Evolutionary conservation across 495 filamentous ascomycete genomes (phyloP).

Genomic region (Halenospora varia): DNA sequence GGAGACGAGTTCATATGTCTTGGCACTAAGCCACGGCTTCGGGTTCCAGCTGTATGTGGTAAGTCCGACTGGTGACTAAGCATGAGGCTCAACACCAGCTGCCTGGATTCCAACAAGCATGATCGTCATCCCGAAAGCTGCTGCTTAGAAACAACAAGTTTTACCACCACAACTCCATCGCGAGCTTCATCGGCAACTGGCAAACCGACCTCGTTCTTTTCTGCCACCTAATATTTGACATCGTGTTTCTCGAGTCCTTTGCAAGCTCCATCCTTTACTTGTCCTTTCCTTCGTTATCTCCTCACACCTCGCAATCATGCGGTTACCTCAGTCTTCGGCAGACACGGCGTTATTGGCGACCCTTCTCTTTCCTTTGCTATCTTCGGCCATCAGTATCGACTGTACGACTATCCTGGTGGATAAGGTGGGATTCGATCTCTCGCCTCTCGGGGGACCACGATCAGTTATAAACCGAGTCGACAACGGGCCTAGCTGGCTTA

Average conservation of each 20-base stretch:
- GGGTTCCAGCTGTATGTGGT: background rate
- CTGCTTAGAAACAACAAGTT: background rate
- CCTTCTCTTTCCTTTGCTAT: conserved; percentile 44
- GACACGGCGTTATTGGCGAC: conserved; percentile 33
- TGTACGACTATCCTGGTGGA: conserved; percentile 60
- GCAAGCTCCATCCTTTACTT: background rate
- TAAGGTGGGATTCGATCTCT: conserved; percentile 60
- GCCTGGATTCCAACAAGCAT: background rate
- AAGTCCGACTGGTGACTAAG: background rate
- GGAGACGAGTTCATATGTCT: too few relatives aligned
- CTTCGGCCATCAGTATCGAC: conserved; percentile 46
- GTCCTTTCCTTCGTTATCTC: background rate
- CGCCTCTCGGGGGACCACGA: conserved; percentile 66
- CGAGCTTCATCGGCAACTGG: background rate
- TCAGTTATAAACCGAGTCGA: conserved; percentile 57
- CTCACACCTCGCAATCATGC: conserved; percentile 18
- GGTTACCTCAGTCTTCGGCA: conserved; percentile 15
- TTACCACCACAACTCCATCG: background rate
- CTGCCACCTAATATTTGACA: background rate
- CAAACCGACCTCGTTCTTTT: background rate
- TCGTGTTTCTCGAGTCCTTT: background rate
- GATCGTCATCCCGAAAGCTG: background rate
- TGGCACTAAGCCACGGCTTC: too few relatives aligned
- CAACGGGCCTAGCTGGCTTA: conserved; percentile 38
- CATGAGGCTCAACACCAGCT: background rate